phyloP scores from a whole-genome alignment of 106 monocot genomes.

The Gastrodia elata region DNA sequence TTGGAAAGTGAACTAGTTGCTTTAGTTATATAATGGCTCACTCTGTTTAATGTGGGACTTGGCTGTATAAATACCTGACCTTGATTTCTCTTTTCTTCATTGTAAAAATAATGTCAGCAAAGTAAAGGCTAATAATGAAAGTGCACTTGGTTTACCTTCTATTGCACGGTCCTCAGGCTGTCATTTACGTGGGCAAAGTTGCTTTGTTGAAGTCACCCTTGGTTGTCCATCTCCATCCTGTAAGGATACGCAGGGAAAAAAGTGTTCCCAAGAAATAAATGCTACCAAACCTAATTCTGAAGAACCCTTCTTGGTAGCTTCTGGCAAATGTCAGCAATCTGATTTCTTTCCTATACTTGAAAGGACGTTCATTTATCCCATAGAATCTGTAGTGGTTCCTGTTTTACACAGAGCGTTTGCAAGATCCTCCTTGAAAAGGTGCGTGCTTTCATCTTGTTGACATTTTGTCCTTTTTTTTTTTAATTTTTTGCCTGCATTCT shows the following conservation, averaged over 20 bases:
- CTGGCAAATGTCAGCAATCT: constrained; percentile 21
- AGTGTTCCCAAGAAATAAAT: constrained; percentile 7
- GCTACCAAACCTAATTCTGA: constrained; percentile 9
- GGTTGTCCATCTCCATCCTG: constrained; percentile 34
- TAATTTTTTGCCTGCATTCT: not conserved
- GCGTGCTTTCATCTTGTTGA: constrained; percentile 1
- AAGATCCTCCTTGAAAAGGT: constrained; percentile 75
- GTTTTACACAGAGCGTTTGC: constrained; percentile 63
- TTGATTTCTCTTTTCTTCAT: not conserved
- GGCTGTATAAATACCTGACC: not conserved
- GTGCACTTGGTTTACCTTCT: constrained; percentile 26
- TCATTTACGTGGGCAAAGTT: constrained; percentile 65
- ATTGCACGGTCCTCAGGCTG: constrained; percentile 41
- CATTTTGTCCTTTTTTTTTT: not conserved
- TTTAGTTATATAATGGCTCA: not conserved
- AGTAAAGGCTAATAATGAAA: constrained; percentile 37
- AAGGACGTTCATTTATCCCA: constrained; percentile 76
- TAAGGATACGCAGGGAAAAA: constrained; percentile 14
- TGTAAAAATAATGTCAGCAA: constrained; percentile 37
- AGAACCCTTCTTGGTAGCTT: constrained; percentile 18
- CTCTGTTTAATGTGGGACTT: not conserved
- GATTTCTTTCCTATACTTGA: constrained; percentile 46
- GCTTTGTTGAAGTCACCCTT: constrained; percentile 76
- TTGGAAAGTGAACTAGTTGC: not conserved
- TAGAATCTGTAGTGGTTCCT: constrained; percentile 68